Base-by-base conservation (phyloP, 345 rosid genomes). In the Eucalyptus cloeziana region DNA sequence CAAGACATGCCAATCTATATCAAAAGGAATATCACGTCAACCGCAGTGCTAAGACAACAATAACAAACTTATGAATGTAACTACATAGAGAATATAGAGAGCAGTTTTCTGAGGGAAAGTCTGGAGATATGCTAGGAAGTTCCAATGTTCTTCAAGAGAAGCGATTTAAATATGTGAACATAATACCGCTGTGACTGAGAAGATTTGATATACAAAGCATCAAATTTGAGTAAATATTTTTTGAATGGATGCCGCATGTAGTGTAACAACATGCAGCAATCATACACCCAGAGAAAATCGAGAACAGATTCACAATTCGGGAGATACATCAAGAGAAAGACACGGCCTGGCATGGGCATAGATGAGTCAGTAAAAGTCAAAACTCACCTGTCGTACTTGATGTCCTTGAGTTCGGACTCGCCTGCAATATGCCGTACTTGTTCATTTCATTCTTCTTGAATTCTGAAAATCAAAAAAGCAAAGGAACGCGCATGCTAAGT, bases 381-480 rank as follows among this genome's bases (percentile, higher is more conserved):
- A 76, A 89, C 94, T n/a, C 88, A 97, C 98, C 97, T 89, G 92
- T 71, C 49, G 80, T 89, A 60, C 90, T 90, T 44, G 93, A 86
- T 54, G 92, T 90, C 37, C 43, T 50, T 50, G 87, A 87, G 88
- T 92, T 93, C 19, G 94, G 91, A 94, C 86, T 90, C 56, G 89
- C 86, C 71, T 89, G 88, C 52, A 88, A 89, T 80, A 91, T 88
- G 88, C 89, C 93, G 90, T 95, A 93, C 90, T 93, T 95, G 79
- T 93, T 95, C 91, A 93, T 22, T 91, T 95, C 94, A 87, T 91
- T 94, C 93, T 90, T 94, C 93, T 95, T 96, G 91, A 97, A 95
- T 87, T 92, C 99, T 96, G 92, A 91, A 62, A 4, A 86, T 49
- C 49, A 31, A 90, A 89, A 89, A 86, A 27, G 6, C 6, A 9